phyloP scores from a whole-genome alignment of 1,284 basidiomycete species.

The Fomes fomentarius region DNA sequence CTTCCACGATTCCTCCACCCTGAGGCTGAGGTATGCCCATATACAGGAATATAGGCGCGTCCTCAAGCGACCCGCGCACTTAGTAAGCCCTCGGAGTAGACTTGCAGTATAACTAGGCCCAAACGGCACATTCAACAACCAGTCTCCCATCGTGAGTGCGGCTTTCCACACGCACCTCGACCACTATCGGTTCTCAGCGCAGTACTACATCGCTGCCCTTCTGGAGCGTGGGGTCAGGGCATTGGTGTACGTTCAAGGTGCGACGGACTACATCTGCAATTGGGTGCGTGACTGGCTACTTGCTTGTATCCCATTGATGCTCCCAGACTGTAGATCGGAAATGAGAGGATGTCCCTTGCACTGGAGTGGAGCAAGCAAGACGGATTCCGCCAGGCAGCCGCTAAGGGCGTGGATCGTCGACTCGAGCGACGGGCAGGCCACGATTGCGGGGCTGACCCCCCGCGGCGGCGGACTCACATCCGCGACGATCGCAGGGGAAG shows the following conservation, averaged over 20 bases:
- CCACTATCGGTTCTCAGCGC: conserved; percentile 47
- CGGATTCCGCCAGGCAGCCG: conserved; percentile 47
- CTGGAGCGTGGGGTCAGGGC: conserved; percentile 76
- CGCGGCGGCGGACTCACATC: conserved; percentile 65
- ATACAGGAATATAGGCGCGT: conserved; percentile 52
- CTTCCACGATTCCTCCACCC: too few relatives aligned
- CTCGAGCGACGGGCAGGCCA: conserved; percentile 44
- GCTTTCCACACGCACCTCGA: conserved; percentile 42
- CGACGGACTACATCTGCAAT: conserved; percentile 77
- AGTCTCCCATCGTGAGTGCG: conserved; percentile 42
- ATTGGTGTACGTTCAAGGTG: conserved; percentile 78
- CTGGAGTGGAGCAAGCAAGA: conserved; percentile 66
- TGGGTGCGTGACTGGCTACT: conserved; percentile 44
- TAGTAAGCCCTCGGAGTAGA: conserved; percentile 65
- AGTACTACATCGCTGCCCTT: conserved; percentile 65
- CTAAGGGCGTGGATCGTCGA: conserved; percentile 58
- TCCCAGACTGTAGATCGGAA: conserved; percentile 41
- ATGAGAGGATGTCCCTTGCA: conserved; percentile 61
- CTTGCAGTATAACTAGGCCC: too few relatives aligned
- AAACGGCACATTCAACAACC: conserved; percentile 50
- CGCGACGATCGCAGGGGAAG: conserved; percentile 60
- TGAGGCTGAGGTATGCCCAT: too few relatives aligned
- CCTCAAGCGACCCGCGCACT: conserved; percentile 58
- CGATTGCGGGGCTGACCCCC: conserved; percentile 57
- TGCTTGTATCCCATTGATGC: too few relatives aligned